Conservation (phyloP, 2,329 filamentous ascomycete genomes). For the Stachybotrys echinatus region DNA sequence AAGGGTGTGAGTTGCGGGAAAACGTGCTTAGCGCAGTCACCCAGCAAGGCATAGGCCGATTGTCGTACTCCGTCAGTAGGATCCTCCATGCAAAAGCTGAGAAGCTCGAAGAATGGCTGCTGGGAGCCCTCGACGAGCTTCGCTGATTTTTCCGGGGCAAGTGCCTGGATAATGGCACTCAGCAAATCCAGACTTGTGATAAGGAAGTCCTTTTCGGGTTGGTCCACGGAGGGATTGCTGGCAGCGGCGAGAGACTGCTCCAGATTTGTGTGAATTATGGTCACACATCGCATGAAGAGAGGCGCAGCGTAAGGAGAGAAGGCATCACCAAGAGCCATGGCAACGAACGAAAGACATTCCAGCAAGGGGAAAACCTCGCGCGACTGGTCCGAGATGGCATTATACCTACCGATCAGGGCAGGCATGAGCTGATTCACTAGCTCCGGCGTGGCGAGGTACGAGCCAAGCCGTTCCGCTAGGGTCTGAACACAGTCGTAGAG, state of each 20-base stretch:
- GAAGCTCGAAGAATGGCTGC: slow-evolving; percentile 82
- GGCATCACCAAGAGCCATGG: slow-evolving; percentile 72
- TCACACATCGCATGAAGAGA: slow-evolving; percentile 83
- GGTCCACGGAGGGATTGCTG: slow-evolving; percentile 63
- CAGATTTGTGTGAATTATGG: slow-evolving; percentile 87
- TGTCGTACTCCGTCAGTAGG: slow-evolving; percentile 87
- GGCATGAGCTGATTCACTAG: slow-evolving; percentile 89
- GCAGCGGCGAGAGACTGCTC: slow-evolving; percentile 70
- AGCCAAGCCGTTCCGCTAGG: slow-evolving; percentile 83
- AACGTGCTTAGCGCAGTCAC: slow-evolving; percentile 90
- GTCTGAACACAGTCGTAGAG: slow-evolving; percentile 98
- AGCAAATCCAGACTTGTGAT: slow-evolving; percentile 92
- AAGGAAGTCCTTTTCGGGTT: slow-evolving; percentile 93
- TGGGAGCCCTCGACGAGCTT: slow-evolving; percentile 71
- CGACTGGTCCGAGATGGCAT: slow-evolving; percentile 80
- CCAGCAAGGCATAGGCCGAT: slow-evolving; percentile 89
- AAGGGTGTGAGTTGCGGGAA: slow-evolving; percentile 75
- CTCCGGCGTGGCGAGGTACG: slow-evolving; percentile 71
- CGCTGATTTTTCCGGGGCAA: slow-evolving; percentile 68
- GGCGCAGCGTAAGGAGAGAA: slow-evolving; percentile 83
- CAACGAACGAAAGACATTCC: slow-evolving; percentile 95
- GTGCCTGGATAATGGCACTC: slow-evolving; percentile 87
- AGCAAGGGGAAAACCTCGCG: slow-evolving; percentile 90
- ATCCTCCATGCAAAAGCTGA: slow-evolving; percentile 91
- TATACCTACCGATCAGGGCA: slow-evolving; percentile 82